These are phyloP conservation scores for Inga laurina DNA, from an alignment of 306 rosid genomes.

Conservation along the genomic window DNA sequence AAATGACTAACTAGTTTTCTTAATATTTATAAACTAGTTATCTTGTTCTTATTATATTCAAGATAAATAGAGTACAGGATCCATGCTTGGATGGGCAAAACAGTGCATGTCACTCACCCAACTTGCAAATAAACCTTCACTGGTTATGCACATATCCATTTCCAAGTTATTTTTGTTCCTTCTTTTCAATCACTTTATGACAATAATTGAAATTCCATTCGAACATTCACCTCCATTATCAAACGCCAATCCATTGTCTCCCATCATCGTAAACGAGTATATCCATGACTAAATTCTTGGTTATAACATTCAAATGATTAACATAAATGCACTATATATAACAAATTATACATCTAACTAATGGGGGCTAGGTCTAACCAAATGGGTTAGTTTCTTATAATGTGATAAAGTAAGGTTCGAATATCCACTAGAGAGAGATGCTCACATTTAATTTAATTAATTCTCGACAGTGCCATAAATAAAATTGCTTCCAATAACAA, in stretches of 20 bases:
- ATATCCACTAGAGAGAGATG: no score
- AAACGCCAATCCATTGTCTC: slow-evolving; percentile 15
- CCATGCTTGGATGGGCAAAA: not conserved
- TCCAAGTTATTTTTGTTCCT: slow-evolving; percentile 32
- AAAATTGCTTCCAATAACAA: no score
- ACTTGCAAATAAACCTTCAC: slow-evolving; percentile 51
- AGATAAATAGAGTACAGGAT: not conserved
- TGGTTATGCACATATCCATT: slow-evolving; percentile 40
- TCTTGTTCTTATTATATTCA: not conserved
- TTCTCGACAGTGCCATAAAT: no score
- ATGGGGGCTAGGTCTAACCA: no score
- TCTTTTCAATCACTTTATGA: slow-evolving; percentile 39
- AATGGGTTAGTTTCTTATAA: no score
- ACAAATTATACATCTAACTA: no score
- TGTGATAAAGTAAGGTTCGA: no score
- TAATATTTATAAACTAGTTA: not conserved
- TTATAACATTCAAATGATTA: not conserved
- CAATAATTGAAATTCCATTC: slow-evolving; percentile 82
- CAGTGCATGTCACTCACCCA: not conserved
- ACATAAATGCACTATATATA: not conserved
- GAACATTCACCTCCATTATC: slow-evolving; percentile 54
- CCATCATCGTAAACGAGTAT: not conserved
- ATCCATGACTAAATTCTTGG: slow-evolving; percentile 28
- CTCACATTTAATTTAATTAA: no score
- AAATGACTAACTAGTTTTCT: no score